These are phyloP conservation scores for Aspergillus felis DNA, from an alignment of 2,329 filamentous ascomycete genomes.

Conservation along the genomic window DNA sequence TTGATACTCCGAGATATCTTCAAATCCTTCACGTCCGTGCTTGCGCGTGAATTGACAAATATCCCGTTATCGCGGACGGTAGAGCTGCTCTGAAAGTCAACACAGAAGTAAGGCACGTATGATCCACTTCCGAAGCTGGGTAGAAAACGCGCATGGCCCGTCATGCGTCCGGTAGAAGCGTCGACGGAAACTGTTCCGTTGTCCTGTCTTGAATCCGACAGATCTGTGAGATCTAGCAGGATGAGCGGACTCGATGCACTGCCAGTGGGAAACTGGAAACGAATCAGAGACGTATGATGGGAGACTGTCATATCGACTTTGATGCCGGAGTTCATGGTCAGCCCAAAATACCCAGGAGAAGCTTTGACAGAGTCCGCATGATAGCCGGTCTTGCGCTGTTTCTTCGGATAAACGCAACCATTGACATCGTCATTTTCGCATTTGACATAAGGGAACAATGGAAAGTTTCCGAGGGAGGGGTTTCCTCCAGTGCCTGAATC, in stretches of 20 bases:
- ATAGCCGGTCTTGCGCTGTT: slow-evolving; percentile 47
- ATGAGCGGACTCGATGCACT: slow-evolving; percentile 51
- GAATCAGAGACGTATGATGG: slow-evolving; percentile 61
- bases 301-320: slow-evolving; percentile 64
- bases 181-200: slow-evolving; percentile 60
- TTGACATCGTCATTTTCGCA: slow-evolving; percentile 61
- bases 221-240: slow-evolving; percentile 61
- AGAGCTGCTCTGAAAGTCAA: slow-evolving; percentile 57
- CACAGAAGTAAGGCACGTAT: slow-evolving; percentile 62
- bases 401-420: slow-evolving; percentile 58
- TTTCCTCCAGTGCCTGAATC: slow-evolving; percentile 48
- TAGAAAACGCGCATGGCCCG: slow-evolving; percentile 56
- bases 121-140: slow-evolving; percentile 63
- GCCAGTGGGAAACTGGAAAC: slow-evolving; percentile 56
- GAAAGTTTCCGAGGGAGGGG: slow-evolving; percentile 69
- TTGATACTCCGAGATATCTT: slow-evolving; percentile 57
- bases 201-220: slow-evolving; percentile 57
- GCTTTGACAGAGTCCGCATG: slow-evolving; percentile 52
- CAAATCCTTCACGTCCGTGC: slow-evolving; percentile 49
- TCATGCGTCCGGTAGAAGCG: slow-evolving; percentile 55
- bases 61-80: slow-evolving; percentile 57
- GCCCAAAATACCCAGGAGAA: slow-evolving; percentile 61
- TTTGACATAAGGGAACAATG: slow-evolving; percentile 62
- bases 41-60: slow-evolving; percentile 60
- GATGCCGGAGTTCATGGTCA: slow-evolving; percentile 56